Percentiles rank a stretch among this genome's conserved stretches.
Conservation (phyloP, 163 green algal genomes). For the Smithsoniella earleae region DNA sequence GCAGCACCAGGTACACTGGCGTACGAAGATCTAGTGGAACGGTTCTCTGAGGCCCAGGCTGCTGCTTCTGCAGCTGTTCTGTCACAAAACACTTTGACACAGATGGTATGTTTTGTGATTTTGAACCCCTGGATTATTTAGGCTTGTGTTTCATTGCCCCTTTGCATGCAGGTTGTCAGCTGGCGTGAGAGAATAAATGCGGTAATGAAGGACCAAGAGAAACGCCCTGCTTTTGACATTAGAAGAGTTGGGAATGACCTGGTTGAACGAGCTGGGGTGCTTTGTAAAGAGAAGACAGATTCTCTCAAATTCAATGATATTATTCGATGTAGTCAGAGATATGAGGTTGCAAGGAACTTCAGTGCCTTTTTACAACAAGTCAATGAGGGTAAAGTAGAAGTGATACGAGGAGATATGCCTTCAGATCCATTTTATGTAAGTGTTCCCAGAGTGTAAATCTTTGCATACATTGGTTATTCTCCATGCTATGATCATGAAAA, state of each 20-base stretch:
- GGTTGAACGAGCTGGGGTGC: background rate
- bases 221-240: background rate
- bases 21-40: constrained; percentile 19
- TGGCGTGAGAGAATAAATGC: background rate
- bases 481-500: background rate
- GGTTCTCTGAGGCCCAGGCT: background rate
- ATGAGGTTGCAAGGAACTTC: constrained; percentile 9
- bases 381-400: background rate
- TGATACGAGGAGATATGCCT: constrained; percentile 5
- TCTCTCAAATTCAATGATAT: constrained; percentile 1
- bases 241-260: background rate
- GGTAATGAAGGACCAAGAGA: background rate
- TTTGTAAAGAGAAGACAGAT: background rate
- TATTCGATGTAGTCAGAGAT: background rate
- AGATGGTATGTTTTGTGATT: background rate
- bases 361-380: constrained; percentile 27
- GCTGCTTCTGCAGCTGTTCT: background rate
- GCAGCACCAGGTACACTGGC: background rate
- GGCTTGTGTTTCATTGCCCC: too few relatives aligned
- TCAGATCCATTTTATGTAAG: constrained; percentile 17
- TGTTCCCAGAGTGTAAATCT: background rate
- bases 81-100: background rate
- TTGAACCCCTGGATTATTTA: too few relatives aligned
- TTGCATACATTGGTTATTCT: background rate
- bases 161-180: background rate